phyloP scores from a whole-genome alignment of 1,284 basidiomycete species.

The Wallemia hederae region DNA sequence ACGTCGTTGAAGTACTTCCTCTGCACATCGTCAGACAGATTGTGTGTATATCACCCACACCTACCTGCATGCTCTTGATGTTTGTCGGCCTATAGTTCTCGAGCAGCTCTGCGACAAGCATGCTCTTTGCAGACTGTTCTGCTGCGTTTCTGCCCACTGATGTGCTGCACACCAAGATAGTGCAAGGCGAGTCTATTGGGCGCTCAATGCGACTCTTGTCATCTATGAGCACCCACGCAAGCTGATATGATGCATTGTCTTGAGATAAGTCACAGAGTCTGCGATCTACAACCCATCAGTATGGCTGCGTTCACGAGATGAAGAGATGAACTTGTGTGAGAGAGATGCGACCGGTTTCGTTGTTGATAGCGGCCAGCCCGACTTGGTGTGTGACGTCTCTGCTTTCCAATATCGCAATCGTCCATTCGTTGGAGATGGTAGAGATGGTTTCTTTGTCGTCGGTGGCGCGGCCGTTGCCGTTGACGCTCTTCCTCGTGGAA shows the following conservation, averaged over 20 bases:
- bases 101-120: neutral
- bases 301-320: neutral
- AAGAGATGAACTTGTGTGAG: conserved; percentile 8
- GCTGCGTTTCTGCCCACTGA: neutral
- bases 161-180: neutral
- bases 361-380: conserved; percentile 8
- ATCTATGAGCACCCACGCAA: neutral
- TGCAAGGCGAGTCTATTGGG: neutral
- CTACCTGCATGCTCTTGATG: neutral
- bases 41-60: neutral
- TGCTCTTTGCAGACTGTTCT: neutral
- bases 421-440: conserved; percentile 3
- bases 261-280: neutral
- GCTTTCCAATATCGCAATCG: conserved; percentile 8
- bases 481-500: neutral
- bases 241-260: neutral
- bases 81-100: neutral
- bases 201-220: too few relatives aligned
- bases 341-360: conserved; percentile 5
- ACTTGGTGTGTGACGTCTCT: conserved; percentile 8
- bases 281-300: neutral
- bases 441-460: too few relatives aligned
- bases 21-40: neutral
- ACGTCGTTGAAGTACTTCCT: neutral
- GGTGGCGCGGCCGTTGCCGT: too few relatives aligned